phyloP scores from a whole-genome alignment of 495 filamentous ascomycete genomes.

The Copromyces sp. region DNA sequence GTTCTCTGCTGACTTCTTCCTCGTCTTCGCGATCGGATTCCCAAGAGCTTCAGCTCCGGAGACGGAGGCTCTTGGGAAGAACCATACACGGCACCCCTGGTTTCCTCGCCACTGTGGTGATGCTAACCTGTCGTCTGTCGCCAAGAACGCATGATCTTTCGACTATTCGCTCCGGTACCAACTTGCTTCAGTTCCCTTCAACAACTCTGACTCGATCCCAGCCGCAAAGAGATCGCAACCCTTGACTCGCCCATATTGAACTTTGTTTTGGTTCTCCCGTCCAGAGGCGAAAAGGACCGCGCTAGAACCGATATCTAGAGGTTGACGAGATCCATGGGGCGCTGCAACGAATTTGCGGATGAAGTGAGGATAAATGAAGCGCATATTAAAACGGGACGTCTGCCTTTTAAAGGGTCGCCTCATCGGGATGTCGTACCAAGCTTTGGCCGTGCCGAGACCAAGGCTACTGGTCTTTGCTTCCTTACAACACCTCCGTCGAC shows the following conservation, averaged over 20 bases:
- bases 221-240: neutral
- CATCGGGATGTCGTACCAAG: constrained; percentile 9
- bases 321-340: constrained; percentile 11
- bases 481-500: constrained; percentile 4
- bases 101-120: neutral
- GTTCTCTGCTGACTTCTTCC: neutral
- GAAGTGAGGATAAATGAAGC: constrained; percentile 42
- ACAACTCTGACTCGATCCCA: neutral
- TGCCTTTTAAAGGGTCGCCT: constrained; percentile 22
- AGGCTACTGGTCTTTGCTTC: constrained; percentile 2
- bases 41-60: neutral
- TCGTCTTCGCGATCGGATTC: neutral
- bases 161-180: neutral
- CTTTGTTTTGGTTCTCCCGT: neutral
- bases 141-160: neutral
- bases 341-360: constrained; percentile 35
- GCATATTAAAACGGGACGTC: constrained; percentile 33
- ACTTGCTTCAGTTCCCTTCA: neutral
- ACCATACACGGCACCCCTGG: neutral
- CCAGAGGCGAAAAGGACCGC: neutral
- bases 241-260: neutral
- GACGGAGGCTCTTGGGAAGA: neutral
- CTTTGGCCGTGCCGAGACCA: constrained; percentile 12
- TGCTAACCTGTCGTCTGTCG: neutral
- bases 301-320: neutral